Evolutionary conservation across 495 filamentous ascomycete species (phyloP).

Genomic region (Lasiosphaeria ovina): DNA sequence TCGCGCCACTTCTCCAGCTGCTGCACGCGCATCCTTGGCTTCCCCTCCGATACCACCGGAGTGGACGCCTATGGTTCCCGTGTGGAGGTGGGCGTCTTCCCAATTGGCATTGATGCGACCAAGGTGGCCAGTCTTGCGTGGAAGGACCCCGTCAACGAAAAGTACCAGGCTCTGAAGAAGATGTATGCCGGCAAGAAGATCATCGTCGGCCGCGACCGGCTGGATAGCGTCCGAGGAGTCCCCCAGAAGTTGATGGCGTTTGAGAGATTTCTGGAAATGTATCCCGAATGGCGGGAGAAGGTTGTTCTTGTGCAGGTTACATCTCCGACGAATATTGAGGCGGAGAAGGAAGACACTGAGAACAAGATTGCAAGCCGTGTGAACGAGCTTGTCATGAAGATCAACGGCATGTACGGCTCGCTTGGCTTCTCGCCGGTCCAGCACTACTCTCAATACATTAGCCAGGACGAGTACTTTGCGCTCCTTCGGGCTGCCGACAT

Average conservation of each 20-base stretch:
- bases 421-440: constrained; percentile 83
- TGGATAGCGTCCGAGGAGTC: constrained; percentile 87
- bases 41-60: constrained; percentile 73
- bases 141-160: constrained; percentile 60
- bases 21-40: constrained; percentile 82
- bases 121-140: constrained; percentile 71
- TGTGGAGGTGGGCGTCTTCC: constrained; percentile 84
- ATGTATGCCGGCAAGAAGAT: constrained; percentile 81
- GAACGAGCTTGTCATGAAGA: constrained; percentile 80
- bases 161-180: constrained; percentile 65
- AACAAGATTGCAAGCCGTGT: constrained; percentile 80
- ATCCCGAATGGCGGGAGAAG: constrained; percentile 84
- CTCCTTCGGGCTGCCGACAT: constrained; percentile 83
- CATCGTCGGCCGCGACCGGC: constrained; percentile 88
- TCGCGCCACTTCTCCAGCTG: constrained; percentile 89
- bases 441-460: constrained; percentile 89
- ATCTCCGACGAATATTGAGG: constrained; percentile 76
- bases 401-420: constrained; percentile 85
- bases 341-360: constrained; percentile 64
- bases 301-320: constrained; percentile 96
- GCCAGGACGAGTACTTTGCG: constrained; percentile 85
- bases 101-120: constrained; percentile 82
- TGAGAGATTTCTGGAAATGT: constrained; percentile 81
- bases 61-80: constrained; percentile 86
- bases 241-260: constrained; percentile 92